Conservation (phyloP, 2,329 filamentous ascomycete species). For the Bimuria novae-zelandiae region DNA sequence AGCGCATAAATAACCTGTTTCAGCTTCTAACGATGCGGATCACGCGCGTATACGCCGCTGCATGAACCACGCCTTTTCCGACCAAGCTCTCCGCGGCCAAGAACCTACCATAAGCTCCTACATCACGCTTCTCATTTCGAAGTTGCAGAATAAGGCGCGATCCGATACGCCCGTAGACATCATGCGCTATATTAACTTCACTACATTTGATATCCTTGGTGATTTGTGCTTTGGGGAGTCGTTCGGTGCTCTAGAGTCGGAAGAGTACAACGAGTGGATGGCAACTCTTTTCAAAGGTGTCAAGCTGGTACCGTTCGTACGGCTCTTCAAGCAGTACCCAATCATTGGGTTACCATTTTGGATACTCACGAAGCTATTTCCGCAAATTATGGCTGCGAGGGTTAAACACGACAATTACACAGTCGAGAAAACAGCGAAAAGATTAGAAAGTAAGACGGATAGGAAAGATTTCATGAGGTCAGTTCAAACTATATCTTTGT, state of each 20-base stretch:
- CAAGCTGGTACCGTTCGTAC: slow-evolving; percentile 12
- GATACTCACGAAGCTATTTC: slow-evolving; percentile 12
- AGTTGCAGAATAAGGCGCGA: slow-evolving; percentile 13
- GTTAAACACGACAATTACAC: slow-evolving; percentile 16
- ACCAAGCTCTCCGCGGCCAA: slow-evolving; percentile 20
- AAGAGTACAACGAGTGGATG: slow-evolving; percentile 27
- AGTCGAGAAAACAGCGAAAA: slow-evolving; percentile 15
- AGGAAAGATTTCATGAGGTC: slow-evolving; percentile 26
- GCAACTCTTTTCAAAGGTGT: slow-evolving; percentile 18
- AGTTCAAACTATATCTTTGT: not conserved
- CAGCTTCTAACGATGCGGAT: slow-evolving; percentile 19
- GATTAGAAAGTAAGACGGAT: slow-evolving; percentile 19
- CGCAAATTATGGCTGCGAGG: slow-evolving; percentile 10
- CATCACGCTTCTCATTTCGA: slow-evolving; percentile 17
- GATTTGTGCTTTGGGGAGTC: slow-evolving; percentile 36
- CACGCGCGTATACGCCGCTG: slow-evolving; percentile 20
- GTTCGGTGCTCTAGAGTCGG: slow-evolving; percentile 28
- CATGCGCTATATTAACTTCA: slow-evolving; percentile 23
- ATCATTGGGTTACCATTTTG: slow-evolving; percentile 14
- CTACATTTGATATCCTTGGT: slow-evolving; percentile 32
- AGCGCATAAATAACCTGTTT: not conserved
- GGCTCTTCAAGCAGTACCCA: slow-evolving; percentile 14
- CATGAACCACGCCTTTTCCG: slow-evolving; percentile 23
- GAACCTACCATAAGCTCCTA: slow-evolving; percentile 24
- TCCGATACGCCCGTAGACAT: slow-evolving; percentile 16